Base-by-base conservation (phyloP, 768 basidiomycete genomes). In the Hygrocybe coccinea region DNA sequence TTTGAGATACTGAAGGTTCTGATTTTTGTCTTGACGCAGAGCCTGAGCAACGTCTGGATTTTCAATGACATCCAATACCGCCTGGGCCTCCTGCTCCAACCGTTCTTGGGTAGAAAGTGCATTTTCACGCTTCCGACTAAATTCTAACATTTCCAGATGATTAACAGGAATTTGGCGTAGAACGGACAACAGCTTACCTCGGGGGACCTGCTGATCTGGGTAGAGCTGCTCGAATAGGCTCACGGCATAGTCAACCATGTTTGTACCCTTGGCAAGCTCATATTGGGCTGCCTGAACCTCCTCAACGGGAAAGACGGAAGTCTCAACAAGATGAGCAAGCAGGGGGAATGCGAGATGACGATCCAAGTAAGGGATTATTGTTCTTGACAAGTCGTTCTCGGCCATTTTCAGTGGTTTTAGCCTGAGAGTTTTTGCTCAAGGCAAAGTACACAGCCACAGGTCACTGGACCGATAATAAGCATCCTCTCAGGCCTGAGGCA, bases 231-330 rank as follows among this genome's bases (percentile, higher is more conserved):
- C 74, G 64, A 91, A 92, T 63, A 97, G 73, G 60, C 79, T 80
- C 57, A 86, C 82, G 22, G 91, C 86, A 65, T 95, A 99, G 71
- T 95, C 95, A 56, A 95, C 87, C 95, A 98, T 97, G 71, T 99
- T 97, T 45, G 97, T 99, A 59, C 87, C 91, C 68, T 92, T 95
- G 54, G 93, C 91, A 52, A 98, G 86, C 65, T 97, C 94, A 87
- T 97, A 95, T 74, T 97, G 95, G 36, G 97, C 95, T 38, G 84
- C 75, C 56, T 85, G 84, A 55, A 98, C 81, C 62, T 98, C 84
- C 39, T 89, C 79, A 19, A 79, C 76, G 1, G 91, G 79, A 70
- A 94, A 97, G 38, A 89, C 72, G 15, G 82, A 81, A 8, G 78
- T 81, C 57, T 90, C 87, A 14, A 78, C 80, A 43, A 97, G 85